These are phyloP conservation scores for Paramecium primaurelia DNA, from an alignment of 73 alveolate genomes.

Conservation along the genomic window DNA sequence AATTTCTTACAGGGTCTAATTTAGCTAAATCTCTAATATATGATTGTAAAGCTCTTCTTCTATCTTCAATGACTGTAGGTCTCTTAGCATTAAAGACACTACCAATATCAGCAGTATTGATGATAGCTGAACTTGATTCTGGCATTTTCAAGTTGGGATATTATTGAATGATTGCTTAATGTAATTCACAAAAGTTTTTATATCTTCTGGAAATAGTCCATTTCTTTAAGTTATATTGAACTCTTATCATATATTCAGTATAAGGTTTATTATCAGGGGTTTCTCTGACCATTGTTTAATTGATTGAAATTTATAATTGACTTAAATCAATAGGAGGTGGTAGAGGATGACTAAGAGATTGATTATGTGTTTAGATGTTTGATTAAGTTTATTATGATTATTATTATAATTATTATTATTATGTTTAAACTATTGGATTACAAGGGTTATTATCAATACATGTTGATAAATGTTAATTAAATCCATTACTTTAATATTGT, in stretches of 20 bases:
- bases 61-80: slow-evolving; percentile 62
- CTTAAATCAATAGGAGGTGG: slow-evolving; percentile 52
- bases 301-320: slow-evolving; percentile 44
- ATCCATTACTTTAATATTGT: slow-evolving; percentile 19
- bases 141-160: slow-evolving; percentile 60
- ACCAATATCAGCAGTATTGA: slow-evolving; percentile 57
- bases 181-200: slow-evolving; percentile 75
- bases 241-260: slow-evolving; percentile 81
- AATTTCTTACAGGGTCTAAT: slow-evolving; percentile 52
- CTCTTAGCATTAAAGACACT: slow-evolving; percentile 53
- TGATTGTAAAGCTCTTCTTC: slow-evolving; percentile 53
- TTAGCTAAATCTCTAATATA: slow-evolving; percentile 59
- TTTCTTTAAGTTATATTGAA: slow-evolving; percentile 63
- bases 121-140: slow-evolving; percentile 60
- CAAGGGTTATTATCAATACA: slow-evolving; percentile 29
- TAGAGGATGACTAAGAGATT: not conserved
- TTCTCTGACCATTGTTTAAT: slow-evolving; percentile 64
- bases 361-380: not conserved
- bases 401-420: not conserved
- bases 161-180: slow-evolving; percentile 37
- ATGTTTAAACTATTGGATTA: not conserved
- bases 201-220: slow-evolving; percentile 77
- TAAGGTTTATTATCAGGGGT: slow-evolving; percentile 71
- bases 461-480: slow-evolving; percentile 32
- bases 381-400: not conserved